These are phyloP conservation scores for Perkinsus olseni DNA, from an alignment of 169 alveolate species.

Conservation along the genomic window DNA sequence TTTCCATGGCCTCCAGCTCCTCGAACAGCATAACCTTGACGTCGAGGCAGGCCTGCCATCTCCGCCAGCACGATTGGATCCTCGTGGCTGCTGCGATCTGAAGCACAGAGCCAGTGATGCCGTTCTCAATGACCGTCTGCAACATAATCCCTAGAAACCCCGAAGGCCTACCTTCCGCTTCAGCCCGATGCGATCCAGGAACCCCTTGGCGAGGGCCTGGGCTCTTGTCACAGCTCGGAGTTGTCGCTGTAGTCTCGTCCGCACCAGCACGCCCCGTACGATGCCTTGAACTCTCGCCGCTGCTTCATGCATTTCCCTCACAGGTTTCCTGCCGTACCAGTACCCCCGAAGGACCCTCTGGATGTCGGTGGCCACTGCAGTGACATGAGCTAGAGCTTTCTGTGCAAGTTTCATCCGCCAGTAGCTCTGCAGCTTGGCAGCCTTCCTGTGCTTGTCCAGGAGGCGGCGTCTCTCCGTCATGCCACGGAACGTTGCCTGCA, in stretches of 20 bases:
- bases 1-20: conserved; percentile 1
- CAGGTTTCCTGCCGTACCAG: conserved; percentile 3
- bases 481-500: conserved; percentile 10
- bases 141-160: no score
- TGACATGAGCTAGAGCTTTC: background rate
- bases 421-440: conserved; percentile 3
- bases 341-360: conserved; percentile 3
- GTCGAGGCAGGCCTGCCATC: conserved; percentile 5
- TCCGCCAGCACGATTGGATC: conserved; percentile 8
- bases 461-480: background rate
- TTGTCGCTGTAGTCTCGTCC: background rate
- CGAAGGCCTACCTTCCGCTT: background rate
- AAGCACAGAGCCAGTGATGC: background rate
- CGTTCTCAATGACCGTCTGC: no score
- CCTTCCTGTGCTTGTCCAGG: background rate
- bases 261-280: background rate
- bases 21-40: background rate
- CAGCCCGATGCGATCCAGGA: background rate
- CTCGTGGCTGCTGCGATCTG: background rate
- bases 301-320: background rate
- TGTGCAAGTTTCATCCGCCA: background rate
- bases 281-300: conserved; percentile 5
- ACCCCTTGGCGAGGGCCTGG: background rate
- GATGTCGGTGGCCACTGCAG: background rate
- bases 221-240: background rate